These are phyloP conservation scores for Mycena filopes DNA, from an alignment of 768 basidiomycete genomes.

Conservation along the genomic window DNA sequence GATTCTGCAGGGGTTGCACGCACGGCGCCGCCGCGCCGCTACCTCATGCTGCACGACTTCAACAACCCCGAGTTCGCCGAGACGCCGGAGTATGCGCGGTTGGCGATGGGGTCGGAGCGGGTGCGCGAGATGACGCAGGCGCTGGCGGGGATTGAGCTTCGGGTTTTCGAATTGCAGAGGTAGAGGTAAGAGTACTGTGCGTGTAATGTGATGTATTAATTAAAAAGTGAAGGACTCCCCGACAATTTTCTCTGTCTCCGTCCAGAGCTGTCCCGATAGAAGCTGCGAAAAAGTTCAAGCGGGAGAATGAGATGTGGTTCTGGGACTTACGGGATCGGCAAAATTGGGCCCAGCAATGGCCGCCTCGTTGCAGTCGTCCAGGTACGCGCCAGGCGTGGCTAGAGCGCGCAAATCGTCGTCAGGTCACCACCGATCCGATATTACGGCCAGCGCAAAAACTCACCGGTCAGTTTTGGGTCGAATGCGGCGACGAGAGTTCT, in stretches of 20 bases:
- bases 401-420: too few relatives aligned
- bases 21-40: conserved; percentile 10
- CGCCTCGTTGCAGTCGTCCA: conserved; percentile 11
- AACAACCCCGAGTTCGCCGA: conserved; percentile 6
- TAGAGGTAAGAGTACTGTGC: too few relatives aligned
- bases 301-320: too few relatives aligned
- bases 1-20: not conserved
- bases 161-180: conserved; percentile 4
- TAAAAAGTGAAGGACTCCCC: conserved; percentile 9
- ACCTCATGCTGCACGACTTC: conserved; percentile 33
- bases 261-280: not conserved
- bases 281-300: not conserved
- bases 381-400: conserved; percentile 6
- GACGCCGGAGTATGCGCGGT: not conserved
- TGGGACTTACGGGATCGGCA: not conserved
- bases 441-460: not conserved
- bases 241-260: conserved; percentile 1
- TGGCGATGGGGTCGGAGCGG: not conserved
- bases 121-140: not conserved
- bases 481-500: conserved; percentile 17
- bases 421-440: not conserved
- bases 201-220: too few relatives aligned
- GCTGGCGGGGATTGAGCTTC: not conserved
- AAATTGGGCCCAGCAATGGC: conserved; percentile 3
- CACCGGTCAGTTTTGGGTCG: conserved; percentile 4